A percentile compares a stretch with the other conserved stretches of the same genome.
Evolutionary conservation across 2,329 filamentous ascomycete genomes (phyloP).

Genomic region (Sordariomycetes sp.): DNA sequence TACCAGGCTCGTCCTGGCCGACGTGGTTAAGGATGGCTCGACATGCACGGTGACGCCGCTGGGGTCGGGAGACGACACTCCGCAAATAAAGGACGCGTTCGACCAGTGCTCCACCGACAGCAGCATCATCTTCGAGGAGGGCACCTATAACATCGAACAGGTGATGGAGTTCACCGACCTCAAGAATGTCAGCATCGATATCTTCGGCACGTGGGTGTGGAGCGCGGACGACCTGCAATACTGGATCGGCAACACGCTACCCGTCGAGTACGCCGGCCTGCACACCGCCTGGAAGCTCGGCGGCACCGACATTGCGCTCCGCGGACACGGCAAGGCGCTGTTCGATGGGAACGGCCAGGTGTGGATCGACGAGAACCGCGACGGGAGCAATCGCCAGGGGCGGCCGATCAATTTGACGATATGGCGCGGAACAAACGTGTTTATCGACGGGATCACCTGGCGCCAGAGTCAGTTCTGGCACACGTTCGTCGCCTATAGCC

Average conservation of each 20-base stretch:
- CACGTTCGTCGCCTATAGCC: constrained; percentile 38
- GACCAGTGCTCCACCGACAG: constrained; percentile 18
- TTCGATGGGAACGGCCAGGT: constrained; percentile 49
- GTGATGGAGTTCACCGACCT: constrained; percentile 22
- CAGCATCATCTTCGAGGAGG: constrained; percentile 20
- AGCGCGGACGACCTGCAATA: constrained; percentile 32
- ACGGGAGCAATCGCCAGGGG: constrained; percentile 29
- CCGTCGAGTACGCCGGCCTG: constrained; percentile 44
- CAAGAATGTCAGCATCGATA: constrained; percentile 31
- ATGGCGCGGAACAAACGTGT: constrained; percentile 24
- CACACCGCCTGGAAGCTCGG: constrained; percentile 43
- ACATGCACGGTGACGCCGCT: constrained; percentile 2
- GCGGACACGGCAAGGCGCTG: constrained; percentile 39
- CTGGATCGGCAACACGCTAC: constrained; percentile 39
- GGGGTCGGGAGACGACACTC: too few species aligned
- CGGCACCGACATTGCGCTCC: constrained; percentile 36
- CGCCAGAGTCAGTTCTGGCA: constrained; percentile 52
- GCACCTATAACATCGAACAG: constrained; percentile 20
- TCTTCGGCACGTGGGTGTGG: constrained; percentile 25
- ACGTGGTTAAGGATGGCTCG: constrained; percentile 1
- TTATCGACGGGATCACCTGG: constrained; percentile 29
- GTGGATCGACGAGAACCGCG: constrained; percentile 43
- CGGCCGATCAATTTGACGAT: constrained; percentile 20
- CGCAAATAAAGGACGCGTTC: constrained; percentile 12
- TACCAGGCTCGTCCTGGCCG: not conserved